Conservation (phyloP, 805 yeast genomes). For the Maudiozyma saulgeensis region DNA sequence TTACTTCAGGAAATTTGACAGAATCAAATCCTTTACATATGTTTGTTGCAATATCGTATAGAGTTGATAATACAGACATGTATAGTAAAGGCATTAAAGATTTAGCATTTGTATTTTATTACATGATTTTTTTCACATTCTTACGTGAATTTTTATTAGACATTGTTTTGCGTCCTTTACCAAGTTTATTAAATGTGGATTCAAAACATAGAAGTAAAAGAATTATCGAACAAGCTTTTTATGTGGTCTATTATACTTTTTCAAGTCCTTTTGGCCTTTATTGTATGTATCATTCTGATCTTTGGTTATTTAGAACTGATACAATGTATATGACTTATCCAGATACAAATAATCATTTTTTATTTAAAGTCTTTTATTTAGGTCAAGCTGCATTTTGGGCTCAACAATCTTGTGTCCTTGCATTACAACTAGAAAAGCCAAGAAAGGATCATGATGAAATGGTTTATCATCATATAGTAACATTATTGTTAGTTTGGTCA, state of each 20-base stretch:
- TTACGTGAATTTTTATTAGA: conserved; percentile 88
- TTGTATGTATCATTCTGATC: conserved; percentile 73
- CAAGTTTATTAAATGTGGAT: conserved; percentile 36
- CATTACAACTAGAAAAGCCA: conserved; percentile 84
- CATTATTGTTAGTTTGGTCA: conserved; percentile 75
- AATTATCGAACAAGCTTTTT: conserved; percentile 88
- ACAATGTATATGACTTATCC: conserved; percentile 78
- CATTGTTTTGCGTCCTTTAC: conserved; percentile 63
- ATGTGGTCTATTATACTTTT: conserved; percentile 68
- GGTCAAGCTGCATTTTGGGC: conserved; percentile 97
- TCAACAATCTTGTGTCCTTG: conserved; percentile 80
- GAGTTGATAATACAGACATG: conserved; percentile 45
- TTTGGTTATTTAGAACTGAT: conserved; percentile 84
- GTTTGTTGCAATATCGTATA: conserved; percentile 59
- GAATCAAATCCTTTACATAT: conserved; percentile 51
- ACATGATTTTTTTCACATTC: conserved; percentile 83
- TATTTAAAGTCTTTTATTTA: conserved; percentile 73
- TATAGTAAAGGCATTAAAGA: conserved; percentile 88
- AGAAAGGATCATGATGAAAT: conserved; percentile 89
- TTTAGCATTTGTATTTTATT: conserved; percentile 64
- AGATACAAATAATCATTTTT: conserved; percentile 59
- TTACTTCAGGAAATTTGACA: conserved; percentile 48
- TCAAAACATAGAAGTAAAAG: conserved; percentile 51
- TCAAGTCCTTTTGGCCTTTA: conserved; percentile 82
- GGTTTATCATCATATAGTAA: conserved; percentile 86